phyloP scores from a whole-genome alignment of 805 yeast species.

The Kluyveromyces nonfermentans region DNA sequence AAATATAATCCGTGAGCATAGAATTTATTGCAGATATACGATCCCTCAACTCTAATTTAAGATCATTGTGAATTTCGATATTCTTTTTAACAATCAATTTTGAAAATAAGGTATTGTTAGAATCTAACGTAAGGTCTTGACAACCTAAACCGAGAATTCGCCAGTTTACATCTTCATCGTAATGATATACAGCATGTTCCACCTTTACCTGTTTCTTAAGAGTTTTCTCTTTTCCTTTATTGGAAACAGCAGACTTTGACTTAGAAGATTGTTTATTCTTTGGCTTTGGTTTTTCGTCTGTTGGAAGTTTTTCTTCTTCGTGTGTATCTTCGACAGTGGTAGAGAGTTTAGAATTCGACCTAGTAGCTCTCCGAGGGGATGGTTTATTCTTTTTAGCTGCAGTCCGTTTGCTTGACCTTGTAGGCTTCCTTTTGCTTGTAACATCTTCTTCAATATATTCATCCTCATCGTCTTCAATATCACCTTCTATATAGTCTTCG shows the following conservation, averaged over 20 bases:
- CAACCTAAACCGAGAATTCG: conserved; percentile 26
- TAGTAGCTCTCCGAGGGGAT: conserved; percentile 15
- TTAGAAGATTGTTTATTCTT: conserved; percentile 18
- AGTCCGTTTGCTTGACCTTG: conserved; percentile 20
- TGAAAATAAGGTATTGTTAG: conserved; percentile 15
- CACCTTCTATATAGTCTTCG: conserved; percentile 24
- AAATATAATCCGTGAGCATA: conserved; percentile 11
- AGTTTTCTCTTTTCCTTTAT: conserved; percentile 11
- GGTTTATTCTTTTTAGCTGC: conserved; percentile 17
- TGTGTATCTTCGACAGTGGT: conserved; percentile 10
- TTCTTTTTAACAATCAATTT: conserved; percentile 24
- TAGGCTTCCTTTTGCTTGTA: conserved; percentile 26
- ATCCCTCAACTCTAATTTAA: conserved; percentile 19
- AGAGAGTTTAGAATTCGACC: conserved; percentile 12
- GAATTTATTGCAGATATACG: conserved; percentile 19
- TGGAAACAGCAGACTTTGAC: conserved; percentile 10
- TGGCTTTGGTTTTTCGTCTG: conserved; percentile 9
- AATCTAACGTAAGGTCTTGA: conserved; percentile 19
- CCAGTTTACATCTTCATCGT: conserved; percentile 29
- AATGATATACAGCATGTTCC: conserved; percentile 13
- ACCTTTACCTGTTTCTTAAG: conserved; percentile 7
- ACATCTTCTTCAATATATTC: conserved; percentile 12
- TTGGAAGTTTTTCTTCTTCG: conserved; percentile 2
- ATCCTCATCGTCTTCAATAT: conserved; percentile 25
- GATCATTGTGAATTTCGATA: conserved; percentile 22